Evolutionary conservation across 345 rosid genomes (phyloP).

Genomic region (Sonneratia caseolaris): DNA sequence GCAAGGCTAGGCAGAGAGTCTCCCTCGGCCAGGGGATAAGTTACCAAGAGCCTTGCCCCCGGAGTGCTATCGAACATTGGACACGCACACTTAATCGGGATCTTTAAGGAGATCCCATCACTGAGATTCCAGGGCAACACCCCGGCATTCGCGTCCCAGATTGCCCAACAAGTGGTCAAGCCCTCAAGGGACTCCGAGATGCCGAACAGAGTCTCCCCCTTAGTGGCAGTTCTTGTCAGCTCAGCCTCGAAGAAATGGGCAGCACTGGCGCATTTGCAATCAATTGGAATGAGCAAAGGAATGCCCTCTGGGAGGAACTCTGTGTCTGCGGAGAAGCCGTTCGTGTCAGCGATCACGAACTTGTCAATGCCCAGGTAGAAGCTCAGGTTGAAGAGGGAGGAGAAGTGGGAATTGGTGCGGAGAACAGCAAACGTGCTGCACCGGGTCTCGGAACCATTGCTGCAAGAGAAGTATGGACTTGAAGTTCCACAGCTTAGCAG

Average conservation of each 20-base stretch:
- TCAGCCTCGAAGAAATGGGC: conserved; percentile 45
- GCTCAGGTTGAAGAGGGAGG: conserved; percentile 52
- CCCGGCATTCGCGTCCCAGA: conserved; percentile 41
- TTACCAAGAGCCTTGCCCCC: conserved; percentile 30
- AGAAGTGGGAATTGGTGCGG: conserved; percentile 38
- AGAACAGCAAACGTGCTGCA: conserved; percentile 53
- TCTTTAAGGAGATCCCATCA: conserved; percentile 30
- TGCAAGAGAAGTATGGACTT: conserved; percentile 43
- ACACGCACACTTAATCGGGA: conserved; percentile 61
- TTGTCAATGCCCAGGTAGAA: conserved; percentile 42
- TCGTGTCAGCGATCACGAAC: conserved; percentile 30
- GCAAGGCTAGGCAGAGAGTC: conserved; percentile 52
- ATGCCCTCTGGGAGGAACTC: conserved; percentile 40
- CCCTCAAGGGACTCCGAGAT: conserved; percentile 60
- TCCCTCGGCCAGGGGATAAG: conserved; percentile 52
- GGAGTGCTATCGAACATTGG: conserved; percentile 23
- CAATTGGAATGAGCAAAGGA: conserved; percentile 48
- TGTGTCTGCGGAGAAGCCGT: conserved; percentile 39
- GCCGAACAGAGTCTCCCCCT: conserved; percentile 53
- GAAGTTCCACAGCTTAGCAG: conserved; percentile 38
- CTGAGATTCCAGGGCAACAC: conserved; percentile 33
- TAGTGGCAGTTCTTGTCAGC: conserved; percentile 30
- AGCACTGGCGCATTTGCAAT: conserved; percentile 44
- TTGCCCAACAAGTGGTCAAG: conserved; percentile 57
- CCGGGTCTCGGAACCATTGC: conserved; percentile 21